phyloP scores from a whole-genome alignment of 257 asterid species.

The Capsicum rhomboideum region DNA sequence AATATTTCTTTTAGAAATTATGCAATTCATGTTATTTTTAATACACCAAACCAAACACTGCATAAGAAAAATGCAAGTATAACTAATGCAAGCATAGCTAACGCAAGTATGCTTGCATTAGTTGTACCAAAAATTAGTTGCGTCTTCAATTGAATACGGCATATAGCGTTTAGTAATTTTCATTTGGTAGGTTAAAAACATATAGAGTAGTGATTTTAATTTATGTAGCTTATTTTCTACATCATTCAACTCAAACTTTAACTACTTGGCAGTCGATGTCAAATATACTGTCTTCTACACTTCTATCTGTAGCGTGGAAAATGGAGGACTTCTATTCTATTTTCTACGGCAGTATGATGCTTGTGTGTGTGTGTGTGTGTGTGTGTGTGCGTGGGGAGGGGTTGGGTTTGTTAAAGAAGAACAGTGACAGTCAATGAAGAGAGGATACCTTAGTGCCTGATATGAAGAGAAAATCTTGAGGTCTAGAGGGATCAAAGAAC shows the following conservation, averaged over 20 bases:
- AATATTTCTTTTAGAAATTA: too few relatives aligned
- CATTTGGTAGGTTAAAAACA: not conserved
- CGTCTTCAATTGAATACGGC: not conserved
- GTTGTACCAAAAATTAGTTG: not conserved
- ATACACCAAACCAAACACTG: too few relatives aligned
- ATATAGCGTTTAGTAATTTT: not conserved
- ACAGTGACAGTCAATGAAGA: not conserved
- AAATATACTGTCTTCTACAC: not conserved
- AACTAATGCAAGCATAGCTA: too few relatives aligned
- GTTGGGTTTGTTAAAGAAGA: not conserved
- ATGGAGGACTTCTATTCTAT: not conserved
- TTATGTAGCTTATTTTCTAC: not conserved
- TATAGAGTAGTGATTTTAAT: not conserved
- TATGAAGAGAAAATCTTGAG: constrained; percentile 84
- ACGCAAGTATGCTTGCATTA: too few relatives aligned
- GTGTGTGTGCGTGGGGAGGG: too few relatives aligned
- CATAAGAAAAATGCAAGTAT: too few relatives aligned
- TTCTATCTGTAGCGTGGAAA: not conserved
- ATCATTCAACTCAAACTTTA: not conserved
- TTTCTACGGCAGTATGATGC: too few relatives aligned
- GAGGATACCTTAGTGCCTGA: constrained; percentile 84
- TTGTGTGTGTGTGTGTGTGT: too few relatives aligned
- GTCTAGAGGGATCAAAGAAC: constrained; percentile 87
- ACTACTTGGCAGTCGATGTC: not conserved
- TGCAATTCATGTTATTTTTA: too few relatives aligned